Evolutionary conservation across 352 stramenopile genomes (phyloP), one percentile per base, ranked within the genome.

Genomic region (Phytophthora pistaciae): DNA sequence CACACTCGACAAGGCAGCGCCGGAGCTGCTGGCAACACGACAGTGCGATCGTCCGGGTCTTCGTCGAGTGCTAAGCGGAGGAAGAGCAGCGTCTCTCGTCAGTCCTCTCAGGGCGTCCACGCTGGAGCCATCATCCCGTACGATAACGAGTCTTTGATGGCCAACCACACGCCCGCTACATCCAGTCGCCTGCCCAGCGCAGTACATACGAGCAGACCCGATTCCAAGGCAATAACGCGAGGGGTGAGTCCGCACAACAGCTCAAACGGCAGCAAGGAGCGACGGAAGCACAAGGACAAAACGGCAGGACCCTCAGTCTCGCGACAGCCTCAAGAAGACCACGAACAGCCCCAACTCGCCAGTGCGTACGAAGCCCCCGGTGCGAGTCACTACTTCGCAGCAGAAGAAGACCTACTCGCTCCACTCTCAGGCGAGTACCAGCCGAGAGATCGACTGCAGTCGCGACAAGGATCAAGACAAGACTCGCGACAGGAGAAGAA

Each of bases 391-490:
- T 67, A 56, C 7, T 75, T 70, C 46, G 56, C 67, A 36, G 67
- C 29, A 14, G 75, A 89, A 2, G 71, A 74, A 0, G 79, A 87
- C 48, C 50, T 90, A 13, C 60, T 93, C 8, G 44, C 75, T 2
- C 79, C 84, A 29, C 38, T 90, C 0, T 60, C 68, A 1, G 62
- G 70, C 13, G 83, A 91, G 18, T 94, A 94, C 56, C 84, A 91
- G 55, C 81, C 88, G 10, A 75, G 85, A 13, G 88, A 95, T 68
- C 84, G 88, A 3, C 74, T 95, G 23, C 84, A 94, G 52, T 95
- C 88, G 13, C 82, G 88, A 7, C 88, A 95, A 60, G 85, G 88
- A 1, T 93, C 83, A 7, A 71, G 88, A 0, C 86, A 91, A 55
- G 82, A 81, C 18, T 83, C 80, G 13, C 75, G 82, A 3, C 71